Evolutionary conservation across 257 asterid genomes (phyloP), one percentile per base, ranked within the genome.

Genomic region (Osmanthus fragrans): DNA sequence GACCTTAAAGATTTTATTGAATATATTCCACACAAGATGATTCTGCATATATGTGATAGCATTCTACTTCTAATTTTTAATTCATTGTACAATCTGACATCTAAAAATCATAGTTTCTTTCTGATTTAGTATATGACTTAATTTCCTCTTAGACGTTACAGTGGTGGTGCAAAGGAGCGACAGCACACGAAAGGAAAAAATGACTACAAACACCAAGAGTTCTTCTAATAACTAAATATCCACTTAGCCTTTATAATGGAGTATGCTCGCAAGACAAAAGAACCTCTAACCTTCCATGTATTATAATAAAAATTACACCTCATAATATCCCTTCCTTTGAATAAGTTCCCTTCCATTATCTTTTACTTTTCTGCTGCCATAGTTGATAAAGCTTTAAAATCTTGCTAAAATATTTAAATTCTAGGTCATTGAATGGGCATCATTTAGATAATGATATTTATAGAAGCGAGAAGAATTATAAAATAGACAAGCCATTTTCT

Each of bases 311-410:
- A 54, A 4, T 54, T 54, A 54, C 11, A 2, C 64, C 10, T 54
- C 27, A 19, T 19, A 18, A n/a, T 54, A 54, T 47, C 64, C 64
- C n/a, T n/a, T 25, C 21, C 65, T 75, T 39, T 10, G 16, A n/a
- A 33, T 74, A 36, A 49, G 72, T 63, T 74, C 72, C 45, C 78
- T 74, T n/a, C 10, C 3, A n/a, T 37, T 9, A 33, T 60, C 23
- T 5, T 2, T 51, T 10, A 49, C 19, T 15, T 47, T 47, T 47
- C n/a, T 47, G 64, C 10, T 1, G 64, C 64, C 27, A 54, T 47
- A 47, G 56, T 47, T 47, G 56, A 32, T 54, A 54, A 34, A n/a
- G 34, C 34, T n/a, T 39, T 34, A 27, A 16, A 25, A 54, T 56
- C 63, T 36, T 47, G 6, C n/a, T 47, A 47, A 47, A 15, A 45